Conservation (phyloP, 2,329 filamentous ascomycete species). For the Claviceps quebecensis region DNA sequence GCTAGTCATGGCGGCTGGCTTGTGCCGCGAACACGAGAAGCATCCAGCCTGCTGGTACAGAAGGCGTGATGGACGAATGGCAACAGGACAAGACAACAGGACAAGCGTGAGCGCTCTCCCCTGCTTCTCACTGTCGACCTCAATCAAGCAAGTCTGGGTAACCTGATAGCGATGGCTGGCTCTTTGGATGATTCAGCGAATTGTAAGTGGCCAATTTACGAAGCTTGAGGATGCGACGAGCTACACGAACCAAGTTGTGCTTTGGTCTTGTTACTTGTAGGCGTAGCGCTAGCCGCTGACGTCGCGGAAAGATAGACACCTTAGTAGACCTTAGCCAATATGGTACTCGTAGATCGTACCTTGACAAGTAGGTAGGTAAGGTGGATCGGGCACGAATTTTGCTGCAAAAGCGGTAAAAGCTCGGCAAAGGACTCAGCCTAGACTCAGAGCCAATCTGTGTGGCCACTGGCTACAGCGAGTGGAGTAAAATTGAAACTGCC, state of each 20-base stretch:
- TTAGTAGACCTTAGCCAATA: neutral
- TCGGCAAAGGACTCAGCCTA: neutral
- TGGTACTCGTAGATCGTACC: neutral
- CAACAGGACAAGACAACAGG: neutral
- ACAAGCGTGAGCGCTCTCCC: neutral
- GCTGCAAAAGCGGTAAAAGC: neutral
- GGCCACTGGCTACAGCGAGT: no score
- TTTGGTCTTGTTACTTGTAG: neutral
- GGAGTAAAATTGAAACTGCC: no score
- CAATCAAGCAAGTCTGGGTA: neutral
- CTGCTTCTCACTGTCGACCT: neutral
- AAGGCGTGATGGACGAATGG: neutral
- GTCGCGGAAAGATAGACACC: neutral
- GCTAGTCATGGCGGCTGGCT: constrained; percentile 17
- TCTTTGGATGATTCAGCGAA: neutral
- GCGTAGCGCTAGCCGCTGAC: neutral
- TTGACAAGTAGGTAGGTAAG: neutral
- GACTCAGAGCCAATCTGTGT: no score
- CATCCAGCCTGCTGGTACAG: neutral
- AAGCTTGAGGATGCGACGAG: neutral
- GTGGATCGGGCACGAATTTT: neutral
- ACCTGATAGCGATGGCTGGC: neutral
- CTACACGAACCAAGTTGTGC: neutral
- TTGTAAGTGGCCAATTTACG: neutral
- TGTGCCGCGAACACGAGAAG: neutral